Conservation (phyloP, 2,329 filamentous ascomycete species). For the Elsinoe necatrix region DNA sequence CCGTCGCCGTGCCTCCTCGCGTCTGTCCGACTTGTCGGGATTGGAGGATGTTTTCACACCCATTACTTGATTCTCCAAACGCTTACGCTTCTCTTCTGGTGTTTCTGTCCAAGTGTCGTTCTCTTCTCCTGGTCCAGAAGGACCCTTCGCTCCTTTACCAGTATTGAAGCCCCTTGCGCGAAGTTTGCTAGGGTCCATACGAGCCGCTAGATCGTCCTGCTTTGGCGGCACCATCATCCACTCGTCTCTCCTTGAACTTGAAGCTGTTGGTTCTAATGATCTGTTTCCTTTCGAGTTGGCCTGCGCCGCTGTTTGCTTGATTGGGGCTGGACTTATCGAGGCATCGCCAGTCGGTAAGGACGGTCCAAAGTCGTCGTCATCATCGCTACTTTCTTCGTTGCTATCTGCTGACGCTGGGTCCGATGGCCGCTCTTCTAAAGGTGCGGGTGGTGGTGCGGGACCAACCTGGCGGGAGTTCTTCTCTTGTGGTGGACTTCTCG, state of each 20-base stretch:
- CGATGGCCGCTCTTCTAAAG: slow-evolving; percentile 39
- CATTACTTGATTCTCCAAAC: slow-evolving; percentile 72
- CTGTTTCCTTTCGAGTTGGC: slow-evolving; percentile 9
- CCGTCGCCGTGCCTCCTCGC: slow-evolving; percentile 19
- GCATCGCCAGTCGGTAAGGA: slow-evolving; percentile 30
- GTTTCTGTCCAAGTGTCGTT: slow-evolving; percentile 81
- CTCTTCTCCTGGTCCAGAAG: slow-evolving; percentile 26
- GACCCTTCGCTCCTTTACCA: slow-evolving; percentile 48
- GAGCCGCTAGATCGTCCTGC: slow-evolving; percentile 44
- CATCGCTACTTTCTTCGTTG: slow-evolving; percentile 28
- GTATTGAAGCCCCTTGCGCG: slow-evolving; percentile 76
- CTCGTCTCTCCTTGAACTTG: slow-evolving; percentile 60
- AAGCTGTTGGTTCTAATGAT: not conserved
- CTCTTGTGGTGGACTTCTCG: slow-evolving; percentile 33
- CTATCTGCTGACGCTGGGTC: slow-evolving; percentile 28
- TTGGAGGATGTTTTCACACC: slow-evolving; percentile 48
- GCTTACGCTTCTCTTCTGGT: slow-evolving; percentile 73
- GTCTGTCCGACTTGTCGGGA: slow-evolving; percentile 6
- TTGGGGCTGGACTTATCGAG: not conserved
- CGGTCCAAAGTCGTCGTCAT: slow-evolving; percentile 41
- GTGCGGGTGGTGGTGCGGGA: slow-evolving; percentile 47
- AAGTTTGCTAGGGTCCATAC: slow-evolving; percentile 76
- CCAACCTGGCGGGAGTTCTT: slow-evolving; percentile 48
- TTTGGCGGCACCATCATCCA: slow-evolving; percentile 47
- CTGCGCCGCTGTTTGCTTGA: slow-evolving; percentile 19